Evolutionary conservation across 192 early-diverging fungal genomes (phyloP), one percentile per base, ranked within the genome.

Genomic region (Obelidium mucronatum): DNA sequence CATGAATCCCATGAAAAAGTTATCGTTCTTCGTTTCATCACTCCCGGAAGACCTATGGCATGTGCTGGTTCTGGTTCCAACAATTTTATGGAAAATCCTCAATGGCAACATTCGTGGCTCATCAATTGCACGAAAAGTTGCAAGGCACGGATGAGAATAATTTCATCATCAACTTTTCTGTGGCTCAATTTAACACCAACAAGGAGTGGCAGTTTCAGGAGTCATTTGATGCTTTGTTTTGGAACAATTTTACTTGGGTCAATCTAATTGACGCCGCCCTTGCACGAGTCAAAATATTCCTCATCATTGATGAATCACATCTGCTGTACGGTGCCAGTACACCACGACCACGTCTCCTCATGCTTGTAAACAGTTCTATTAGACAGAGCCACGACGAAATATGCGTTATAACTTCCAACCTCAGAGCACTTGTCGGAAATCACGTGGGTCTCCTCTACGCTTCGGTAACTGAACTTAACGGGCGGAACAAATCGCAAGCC

Each of bases 11-110:
- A 65, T 65, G 63, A 39, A 65, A 34, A 31, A 65, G 24, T 13
- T 65, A 11, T 11, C 63, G 15, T 65, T 65, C 19, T 65, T 65
- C 36, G 36, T 24, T 31, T 24, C 63, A 65, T 65, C 63, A 8
- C 63, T 65, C 35, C 63, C 36, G 13, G 63, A 31, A n/a, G 37
- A 65, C 13, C 19, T 65, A 35, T 65, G 36, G 5, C 63, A 65
- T 39, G 63, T 65, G 33, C 37, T 65, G 63, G 63, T 65, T 31
- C 37, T 65, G 63, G 34, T 65, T 65, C 63, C 63, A 22, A 65
- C 22, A n/a, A n/a, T n/a, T n/a, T n/a, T n/a, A n/a, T n/a, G n/a
- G n/a, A n/a, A n/a, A n/a, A n/a, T n/a, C n/a, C n/a, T n/a, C n/a
- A n/a, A n/a, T n/a, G n/a, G 44, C 44, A 48, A 48, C 44, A 48